phyloP scores from a whole-genome alignment of 169 alveolate genomes.

The Cryptosporidium ubiquitum region DNA sequence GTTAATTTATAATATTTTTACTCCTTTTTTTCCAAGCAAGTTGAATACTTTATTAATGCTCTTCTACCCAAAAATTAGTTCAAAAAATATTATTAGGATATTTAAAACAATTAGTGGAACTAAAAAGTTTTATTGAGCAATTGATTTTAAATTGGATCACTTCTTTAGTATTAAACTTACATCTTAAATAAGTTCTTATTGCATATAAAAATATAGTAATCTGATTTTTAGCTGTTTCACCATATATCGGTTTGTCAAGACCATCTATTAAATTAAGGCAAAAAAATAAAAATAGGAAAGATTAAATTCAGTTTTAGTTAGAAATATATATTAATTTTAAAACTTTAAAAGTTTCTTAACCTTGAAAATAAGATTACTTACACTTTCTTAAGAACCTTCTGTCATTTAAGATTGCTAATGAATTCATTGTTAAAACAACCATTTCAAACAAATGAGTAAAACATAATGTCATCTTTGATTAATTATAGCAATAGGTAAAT shows the following conservation, averaged over 20 bases:
- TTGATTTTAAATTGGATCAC: not conserved
- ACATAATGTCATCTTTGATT: constrained; percentile 34
- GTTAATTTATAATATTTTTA: not conserved
- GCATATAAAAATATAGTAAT: constrained; percentile 67
- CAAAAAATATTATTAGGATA: constrained; percentile 52
- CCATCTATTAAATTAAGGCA: constrained; percentile 10
- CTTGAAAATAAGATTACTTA: not conserved
- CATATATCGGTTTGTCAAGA: constrained; percentile 66
- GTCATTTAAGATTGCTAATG: constrained; percentile 65
- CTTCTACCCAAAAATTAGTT: constrained; percentile 53
- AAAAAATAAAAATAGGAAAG: not conserved
- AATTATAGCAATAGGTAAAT: not conserved
- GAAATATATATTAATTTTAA: no score
- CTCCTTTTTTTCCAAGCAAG: not conserved
- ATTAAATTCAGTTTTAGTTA: no score
- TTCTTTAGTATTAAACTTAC: constrained; percentile 23
- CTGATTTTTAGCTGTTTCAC: constrained; percentile 63
- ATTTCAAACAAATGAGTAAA: constrained; percentile 67
- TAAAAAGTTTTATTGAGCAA: not conserved
- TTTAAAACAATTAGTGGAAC: constrained; percentile 68
- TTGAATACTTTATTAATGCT: not conserved
- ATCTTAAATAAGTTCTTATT: constrained; percentile 63
- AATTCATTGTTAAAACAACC: constrained; percentile 49
- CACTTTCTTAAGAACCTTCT: constrained; percentile 64
- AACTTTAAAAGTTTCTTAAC: not conserved